phyloP scores from a whole-genome alignment of 148 eudicot species.

The Fagopyrum tataricum region DNA sequence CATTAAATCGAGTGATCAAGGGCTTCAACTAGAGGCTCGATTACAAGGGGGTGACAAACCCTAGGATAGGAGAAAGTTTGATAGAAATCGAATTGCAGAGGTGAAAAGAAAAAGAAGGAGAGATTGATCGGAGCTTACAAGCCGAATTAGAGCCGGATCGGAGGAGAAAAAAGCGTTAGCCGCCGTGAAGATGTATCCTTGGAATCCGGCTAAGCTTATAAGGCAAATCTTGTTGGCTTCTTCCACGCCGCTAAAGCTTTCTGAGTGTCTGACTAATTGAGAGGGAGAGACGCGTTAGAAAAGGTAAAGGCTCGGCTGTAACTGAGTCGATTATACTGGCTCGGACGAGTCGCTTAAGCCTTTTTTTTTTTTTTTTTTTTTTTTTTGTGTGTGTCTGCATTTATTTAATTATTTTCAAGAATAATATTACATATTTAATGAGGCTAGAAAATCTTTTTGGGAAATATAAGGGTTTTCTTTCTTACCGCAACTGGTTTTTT shows the following conservation, averaged over 20 bases:
- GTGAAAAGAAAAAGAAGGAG: constrained; percentile 4
- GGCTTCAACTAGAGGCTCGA: too few relatives aligned
- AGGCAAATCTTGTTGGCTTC: not conserved
- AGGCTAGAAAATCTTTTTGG: too few relatives aligned
- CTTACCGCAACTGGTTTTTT: too few relatives aligned
- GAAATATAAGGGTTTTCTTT: too few relatives aligned
- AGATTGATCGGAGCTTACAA: not conserved
- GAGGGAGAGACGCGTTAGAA: not conserved
- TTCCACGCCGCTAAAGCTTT: constrained; percentile 2
- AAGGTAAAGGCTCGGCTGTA: not conserved
- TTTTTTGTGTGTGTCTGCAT: too few relatives aligned
- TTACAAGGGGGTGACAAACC: not conserved
- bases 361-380: not conserved
- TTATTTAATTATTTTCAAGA: too few relatives aligned
- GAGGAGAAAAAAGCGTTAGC: constrained; percentile 13
- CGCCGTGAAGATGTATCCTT: not conserved
- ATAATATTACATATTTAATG: too few relatives aligned
- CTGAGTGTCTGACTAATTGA: not conserved
- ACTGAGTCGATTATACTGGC: constrained; percentile 6
- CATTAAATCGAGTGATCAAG: not conserved
- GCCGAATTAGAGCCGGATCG: constrained; percentile 22
- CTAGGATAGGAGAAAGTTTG: not conserved
- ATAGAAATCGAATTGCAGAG: constrained; percentile 17
- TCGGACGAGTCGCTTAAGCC: not conserved
- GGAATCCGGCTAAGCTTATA: not conserved